Evolutionary conservation across 495 filamentous ascomycete genomes (phyloP).

Genomic region (Neurospora intermedia): DNA sequence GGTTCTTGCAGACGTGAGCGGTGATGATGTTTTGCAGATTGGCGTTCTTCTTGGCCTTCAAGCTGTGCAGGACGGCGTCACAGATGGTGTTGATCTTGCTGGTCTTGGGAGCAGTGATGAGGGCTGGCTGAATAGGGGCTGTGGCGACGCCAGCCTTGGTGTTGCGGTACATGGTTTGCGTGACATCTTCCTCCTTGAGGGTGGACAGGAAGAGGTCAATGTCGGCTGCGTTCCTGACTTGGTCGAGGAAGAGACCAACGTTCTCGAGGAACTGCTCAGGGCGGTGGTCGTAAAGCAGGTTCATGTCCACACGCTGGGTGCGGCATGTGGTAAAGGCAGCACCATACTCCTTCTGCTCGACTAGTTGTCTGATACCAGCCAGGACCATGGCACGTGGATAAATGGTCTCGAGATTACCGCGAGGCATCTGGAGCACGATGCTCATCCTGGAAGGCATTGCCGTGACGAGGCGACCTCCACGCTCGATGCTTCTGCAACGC

Average conservation of each 20-base stretch:
- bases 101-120: slow-evolving; percentile 14
- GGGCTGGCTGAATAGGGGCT: slow-evolving; percentile 11
- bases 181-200: slow-evolving; percentile 84
- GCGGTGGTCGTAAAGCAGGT: slow-evolving; percentile 90
- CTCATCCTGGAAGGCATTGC: slow-evolving; percentile 80
- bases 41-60: slow-evolving; percentile 51
- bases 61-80: slow-evolving; percentile 63
- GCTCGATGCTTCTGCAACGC: slow-evolving; percentile 82
- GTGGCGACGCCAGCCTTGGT: slow-evolving; percentile 39
- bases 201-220: slow-evolving; percentile 91
- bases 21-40: slow-evolving; percentile 90
- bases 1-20: slow-evolving; percentile 84
- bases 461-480: slow-evolving; percentile 75
- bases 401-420: slow-evolving; percentile 92
- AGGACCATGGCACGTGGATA: slow-evolving; percentile 87
- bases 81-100: slow-evolving; percentile 81
- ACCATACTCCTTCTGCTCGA: slow-evolving; percentile 69
- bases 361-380: slow-evolving; percentile 70
- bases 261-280: slow-evolving; percentile 72
- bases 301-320: slow-evolving; percentile 92
- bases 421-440: slow-evolving; percentile 81
- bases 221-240: slow-evolving; percentile 72
- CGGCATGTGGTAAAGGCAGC: slow-evolving; percentile 79
- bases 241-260: slow-evolving; percentile 68
- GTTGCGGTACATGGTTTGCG: slow-evolving; percentile 85